phyloP scores from a whole-genome alignment of 306 rosid genomes.

The apple (Malus domestica) region DNA sequence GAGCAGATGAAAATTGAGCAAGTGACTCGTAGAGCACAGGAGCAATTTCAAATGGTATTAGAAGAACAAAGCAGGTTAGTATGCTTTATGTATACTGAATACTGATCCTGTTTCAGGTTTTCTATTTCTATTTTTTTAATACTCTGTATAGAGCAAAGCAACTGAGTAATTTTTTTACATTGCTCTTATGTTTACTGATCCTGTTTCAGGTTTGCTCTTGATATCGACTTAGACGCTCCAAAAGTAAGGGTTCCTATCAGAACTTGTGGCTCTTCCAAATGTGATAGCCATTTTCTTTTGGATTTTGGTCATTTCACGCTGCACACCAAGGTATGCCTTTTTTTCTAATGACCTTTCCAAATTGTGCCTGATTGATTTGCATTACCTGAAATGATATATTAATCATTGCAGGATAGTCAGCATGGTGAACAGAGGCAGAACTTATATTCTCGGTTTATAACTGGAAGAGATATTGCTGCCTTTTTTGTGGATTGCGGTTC shows the following conservation, averaged over 20 bases:
- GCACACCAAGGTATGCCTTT: slow-evolving; percentile 61
- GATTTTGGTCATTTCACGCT: slow-evolving; percentile 96
- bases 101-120: not conserved
- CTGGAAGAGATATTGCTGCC: slow-evolving; percentile 96
- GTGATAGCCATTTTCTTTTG: slow-evolving; percentile 80
- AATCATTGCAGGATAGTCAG: slow-evolving; percentile 57
- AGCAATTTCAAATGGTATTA: slow-evolving; percentile 86
- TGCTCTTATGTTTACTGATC: slow-evolving; percentile 15
- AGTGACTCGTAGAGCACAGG: slow-evolving; percentile 95
- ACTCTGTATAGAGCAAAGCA: not conserved
- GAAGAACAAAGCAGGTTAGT: slow-evolving; percentile 88
- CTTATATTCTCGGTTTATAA: slow-evolving; percentile 69
- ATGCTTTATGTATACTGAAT: not conserved
- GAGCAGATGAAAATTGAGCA: slow-evolving; percentile 80
- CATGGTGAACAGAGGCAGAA: slow-evolving; percentile 59
- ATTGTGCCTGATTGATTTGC: slow-evolving; percentile 17
- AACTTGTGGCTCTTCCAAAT: slow-evolving; percentile 47
- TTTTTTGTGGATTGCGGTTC: slow-evolving; percentile 74
- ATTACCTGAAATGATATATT: slow-evolving; percentile 21
- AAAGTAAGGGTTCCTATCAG: slow-evolving; percentile 93
- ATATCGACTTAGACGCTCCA: slow-evolving; percentile 94
- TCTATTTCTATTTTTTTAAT: not conserved
- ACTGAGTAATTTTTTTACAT: slow-evolving; percentile 5
- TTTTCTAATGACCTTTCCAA: slow-evolving; percentile 6
- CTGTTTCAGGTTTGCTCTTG: slow-evolving; percentile 84